Conservation (phyloP, 768 basidiomycete genomes). For the Auricularia heimuer region DNA sequence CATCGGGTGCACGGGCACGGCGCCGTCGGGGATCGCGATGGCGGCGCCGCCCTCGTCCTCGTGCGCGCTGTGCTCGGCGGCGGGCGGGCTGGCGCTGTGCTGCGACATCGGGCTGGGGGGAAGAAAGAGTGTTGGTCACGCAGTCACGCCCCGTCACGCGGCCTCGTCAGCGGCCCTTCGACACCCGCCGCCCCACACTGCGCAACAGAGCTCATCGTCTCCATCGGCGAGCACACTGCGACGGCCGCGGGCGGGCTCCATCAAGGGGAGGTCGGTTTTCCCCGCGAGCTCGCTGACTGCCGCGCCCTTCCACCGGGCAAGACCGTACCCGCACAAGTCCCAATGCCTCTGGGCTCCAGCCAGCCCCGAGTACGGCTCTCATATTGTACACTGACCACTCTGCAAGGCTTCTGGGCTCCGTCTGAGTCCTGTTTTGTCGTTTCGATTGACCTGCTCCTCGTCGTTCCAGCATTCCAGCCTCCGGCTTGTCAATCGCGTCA, state of each 20-base stretch:
- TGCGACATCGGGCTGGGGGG: neutral
- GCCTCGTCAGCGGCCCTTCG: neutral
- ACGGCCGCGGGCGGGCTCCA: neutral
- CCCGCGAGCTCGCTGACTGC: neutral
- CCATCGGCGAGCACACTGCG: neutral
- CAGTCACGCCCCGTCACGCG: neutral
- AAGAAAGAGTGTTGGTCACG: neutral
- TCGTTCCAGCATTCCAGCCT: too few species aligned
- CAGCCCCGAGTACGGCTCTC: too few species aligned
- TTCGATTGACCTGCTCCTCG: too few species aligned
- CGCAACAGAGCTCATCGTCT: neutral
- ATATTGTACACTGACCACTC: too few species aligned
- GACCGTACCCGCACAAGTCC: neutral
- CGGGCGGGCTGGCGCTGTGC: neutral
- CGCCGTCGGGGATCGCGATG: neutral
- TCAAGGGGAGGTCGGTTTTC: neutral
- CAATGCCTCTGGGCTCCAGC: neutral
- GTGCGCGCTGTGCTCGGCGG: neutral
- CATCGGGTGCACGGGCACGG: neutral
- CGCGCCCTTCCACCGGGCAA: neutral
- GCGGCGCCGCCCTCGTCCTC: neutral
- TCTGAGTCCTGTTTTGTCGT: too few species aligned
- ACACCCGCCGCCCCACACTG: neutral
- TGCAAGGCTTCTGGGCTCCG: too few species aligned
- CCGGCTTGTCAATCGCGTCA: too few species aligned